Conservation (phyloP, 164 flowering plant species). For the Buxus sempervirens region DNA sequence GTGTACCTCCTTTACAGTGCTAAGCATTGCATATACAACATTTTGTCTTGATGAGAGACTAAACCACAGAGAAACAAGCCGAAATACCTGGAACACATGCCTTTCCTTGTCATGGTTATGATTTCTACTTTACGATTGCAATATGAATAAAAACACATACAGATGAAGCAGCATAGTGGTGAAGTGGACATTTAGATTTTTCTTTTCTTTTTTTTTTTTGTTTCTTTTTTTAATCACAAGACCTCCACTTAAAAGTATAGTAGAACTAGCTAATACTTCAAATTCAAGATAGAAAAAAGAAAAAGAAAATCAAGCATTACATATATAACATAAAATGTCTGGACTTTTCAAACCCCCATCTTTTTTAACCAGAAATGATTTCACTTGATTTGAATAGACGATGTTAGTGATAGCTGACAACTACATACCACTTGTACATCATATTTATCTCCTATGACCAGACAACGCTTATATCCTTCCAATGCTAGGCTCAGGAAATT, state of each 20-base stretch:
- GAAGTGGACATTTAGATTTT: slow-evolving; percentile 1
- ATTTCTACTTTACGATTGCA: slow-evolving; percentile 4
- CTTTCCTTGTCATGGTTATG: background rate
- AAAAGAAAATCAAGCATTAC: background rate
- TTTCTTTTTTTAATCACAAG: background rate
- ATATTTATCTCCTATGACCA: slow-evolving; percentile 84
- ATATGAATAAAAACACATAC: background rate
- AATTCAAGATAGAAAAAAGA: too few species aligned
- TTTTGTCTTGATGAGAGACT: slow-evolving; percentile 66
- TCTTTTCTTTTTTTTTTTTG: background rate
- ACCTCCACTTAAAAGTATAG: background rate
- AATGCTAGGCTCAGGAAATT: slow-evolving; percentile 77
- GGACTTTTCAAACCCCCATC: too few species aligned
- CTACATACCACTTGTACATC: slow-evolving; percentile 83
- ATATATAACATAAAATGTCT: too few species aligned
- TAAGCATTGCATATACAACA: slow-evolving; percentile 70
- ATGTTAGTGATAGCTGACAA: slow-evolving; percentile 8
- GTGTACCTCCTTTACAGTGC: slow-evolving; percentile 71
- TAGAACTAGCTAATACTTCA: too few species aligned
- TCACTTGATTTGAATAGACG: background rate
- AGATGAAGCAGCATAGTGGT: background rate
- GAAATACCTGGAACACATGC: slow-evolving; percentile 70
- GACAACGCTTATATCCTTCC: slow-evolving; percentile 86
- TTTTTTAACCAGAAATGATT: too few species aligned
- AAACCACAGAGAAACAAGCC: slow-evolving; percentile 93